phyloP scores from a whole-genome alignment of 2,329 filamentous ascomycete species.

The Hypoxylon sp. region DNA sequence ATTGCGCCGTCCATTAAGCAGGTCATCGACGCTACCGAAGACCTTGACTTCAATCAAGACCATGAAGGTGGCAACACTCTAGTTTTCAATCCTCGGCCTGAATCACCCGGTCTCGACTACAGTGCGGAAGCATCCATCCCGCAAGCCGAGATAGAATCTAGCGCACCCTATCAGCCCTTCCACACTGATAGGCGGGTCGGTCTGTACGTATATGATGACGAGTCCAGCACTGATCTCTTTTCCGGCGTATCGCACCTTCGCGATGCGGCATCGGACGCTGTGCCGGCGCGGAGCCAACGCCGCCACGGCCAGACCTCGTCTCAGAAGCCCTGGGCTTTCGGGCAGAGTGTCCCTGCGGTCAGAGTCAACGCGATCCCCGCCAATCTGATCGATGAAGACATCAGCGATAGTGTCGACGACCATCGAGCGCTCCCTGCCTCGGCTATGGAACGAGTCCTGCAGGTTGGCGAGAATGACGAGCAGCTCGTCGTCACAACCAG shows the following conservation, averaged over 20 bases:
- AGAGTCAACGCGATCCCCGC: conserved; percentile 62
- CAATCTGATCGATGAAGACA: conserved; percentile 60
- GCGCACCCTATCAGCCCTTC: conserved; percentile 93
- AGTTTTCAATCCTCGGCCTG: conserved; percentile 56
- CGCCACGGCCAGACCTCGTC: conserved; percentile 28
- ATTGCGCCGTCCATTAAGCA: conserved; percentile 65
- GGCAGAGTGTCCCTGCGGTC: conserved; percentile 59
- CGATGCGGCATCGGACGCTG: conserved; percentile 53
- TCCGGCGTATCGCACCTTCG: conserved; percentile 52
- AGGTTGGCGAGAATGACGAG: conserved; percentile 68
- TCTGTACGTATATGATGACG: conserved; percentile 70
- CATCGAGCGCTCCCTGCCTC: conserved; percentile 67
- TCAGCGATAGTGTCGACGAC: conserved; percentile 59
- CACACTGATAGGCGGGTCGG: conserved; percentile 87
- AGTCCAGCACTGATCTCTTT: conserved; percentile 35
- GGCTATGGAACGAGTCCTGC: conserved; percentile 69
- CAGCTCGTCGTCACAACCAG: conserved; percentile 85
- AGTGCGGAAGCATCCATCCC: conserved; percentile 70
- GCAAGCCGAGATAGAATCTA: conserved; percentile 91
- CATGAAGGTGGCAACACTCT: conserved; percentile 63
- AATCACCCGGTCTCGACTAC: conserved; percentile 50
- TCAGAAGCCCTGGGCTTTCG: conserved; percentile 65
- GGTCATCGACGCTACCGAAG: conserved; percentile 64
- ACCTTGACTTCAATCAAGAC: conserved; percentile 62
- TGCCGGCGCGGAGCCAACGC: conserved; percentile 49